Base-by-base conservation (phyloP, 2,329 filamentous ascomycete genomes). In the Cladosporium austrohemisphaericum region DNA sequence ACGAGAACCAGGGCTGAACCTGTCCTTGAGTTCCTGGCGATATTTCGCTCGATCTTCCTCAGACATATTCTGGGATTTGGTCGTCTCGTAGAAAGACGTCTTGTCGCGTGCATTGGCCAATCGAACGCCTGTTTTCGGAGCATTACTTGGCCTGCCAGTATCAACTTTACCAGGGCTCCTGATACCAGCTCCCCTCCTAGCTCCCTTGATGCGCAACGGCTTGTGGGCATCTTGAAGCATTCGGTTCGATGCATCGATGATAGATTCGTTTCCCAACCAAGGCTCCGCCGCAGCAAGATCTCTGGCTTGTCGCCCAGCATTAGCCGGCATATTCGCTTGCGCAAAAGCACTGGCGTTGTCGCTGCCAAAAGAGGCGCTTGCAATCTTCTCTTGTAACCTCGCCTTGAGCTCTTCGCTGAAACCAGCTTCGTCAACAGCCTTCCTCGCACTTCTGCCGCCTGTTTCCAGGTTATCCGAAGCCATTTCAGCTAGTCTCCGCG, bases 221-320 rank as follows among this genome's bases (percentile, higher is more conserved):
- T 82, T 83, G 58, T 79, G 77, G 13, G 77, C 74, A 59, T 83
- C 80, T 38, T 79, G 76, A 8, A 85, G 73, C 79, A 97, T 97
- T 25, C 93, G 83, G 41, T 95, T 71, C 18, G 89, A 83, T 1
- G 85, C 78, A 65, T 96, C 90, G 58, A 84, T 80, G 1, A 85
- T 71, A 4, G 73, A 74, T 68, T 97, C 93, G 10, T 78, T 75
- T 2, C 92, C 93, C 0, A 79, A 82, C 93, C 93, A 98, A 1
- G 85, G 77, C 50, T 77, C 71, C 5, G 83, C 80, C 0, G 77
- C 74, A 1, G 88, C 88, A 28, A 83, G 78, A 41, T 85, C 79
- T 52, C 81, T 77, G 2, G 85, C 86, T 10, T 84, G 85, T 57
- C 77, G 76, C 13, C 85, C 84, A 10, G 86, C 83, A n/a, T 79